Evolutionary conservation across 257 asterid species (phyloP), one percentile per base, ranked within the genome.

Genomic region (Linaria vulgaris): DNA sequence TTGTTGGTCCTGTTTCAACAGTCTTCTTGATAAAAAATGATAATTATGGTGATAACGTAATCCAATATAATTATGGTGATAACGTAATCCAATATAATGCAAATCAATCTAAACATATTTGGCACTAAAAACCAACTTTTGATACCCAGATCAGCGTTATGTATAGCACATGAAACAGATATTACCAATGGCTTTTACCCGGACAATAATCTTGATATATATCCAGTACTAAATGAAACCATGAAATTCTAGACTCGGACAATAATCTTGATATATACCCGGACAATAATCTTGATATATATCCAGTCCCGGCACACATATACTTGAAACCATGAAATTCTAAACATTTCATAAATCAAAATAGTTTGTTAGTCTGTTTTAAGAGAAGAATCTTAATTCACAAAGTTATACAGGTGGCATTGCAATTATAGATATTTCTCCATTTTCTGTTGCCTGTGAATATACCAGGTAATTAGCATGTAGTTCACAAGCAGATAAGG

Each of bases 1-100:
- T 74, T 73, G 82, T 21, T 71, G 80, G 69, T 74, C 85, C 95
- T 89, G 85, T 66, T 73, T 53, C 71, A 66, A 61, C 50, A 50
- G 1, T 56, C 41, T 16, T 52, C 45, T 64, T 30, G 48, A 62
- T 74, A n/a, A 66, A 74, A 71, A 52, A 71, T 47, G 51, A 39
- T 14, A 30, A 52, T 43, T 3, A 25, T 2, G 58, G 31, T 7
- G 11, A 52, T 41, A 51, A 56, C 44, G 23, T n/a, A n/a, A n/a
- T n/a, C n/a, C 66, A 60, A 13, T 59, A 11, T 56, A 39, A 39
- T 58, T 58, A 30, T 51, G n/a, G n/a, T n/a, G n/a, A n/a, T n/a
- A n/a, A n/a, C n/a, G n/a, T n/a, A n/a, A n/a, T n/a, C n/a, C n/a
- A n/a, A n/a, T n/a, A n/a, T n/a, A n/a, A 53, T 74, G 46, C 31